Base-by-base conservation (phyloP, 1,139 yeast genomes). In the Candida smagusa region DNA sequence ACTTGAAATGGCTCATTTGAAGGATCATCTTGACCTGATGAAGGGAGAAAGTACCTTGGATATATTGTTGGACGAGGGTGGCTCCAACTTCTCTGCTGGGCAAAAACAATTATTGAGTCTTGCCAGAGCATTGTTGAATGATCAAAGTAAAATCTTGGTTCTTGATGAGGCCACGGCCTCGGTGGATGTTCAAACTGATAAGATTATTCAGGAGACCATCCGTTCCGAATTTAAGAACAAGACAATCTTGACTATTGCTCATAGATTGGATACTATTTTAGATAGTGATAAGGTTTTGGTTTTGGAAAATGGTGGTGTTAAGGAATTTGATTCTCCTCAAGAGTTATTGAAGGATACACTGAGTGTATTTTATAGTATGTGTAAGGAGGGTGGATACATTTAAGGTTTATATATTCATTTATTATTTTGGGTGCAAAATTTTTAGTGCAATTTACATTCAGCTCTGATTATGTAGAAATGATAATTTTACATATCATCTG, bases 111-210 rank as follows among this genome's bases (percentile, higher is more conserved):
- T 65, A 31, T 50, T 65, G 51, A 62, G 67, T 42, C 55, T 65
- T 30, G 69, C 69, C 1, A 52, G 72, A 45, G 66, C 69, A 0
- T 54, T 65, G 30, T 53, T 63, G 34, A 63, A 62, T 33, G 54
- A 56, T 16, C 50, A 55, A 19, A 57, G 67, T 0, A 60, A 54
- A 32, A 56, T 65, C 16, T 54, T 65, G 35, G 57, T 65, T 29
- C 50, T 65, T 32, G 69, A 63, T 43, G 70, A 64, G 43, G 69
- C 69, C 7, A 63, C 69, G 4, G 68, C 69, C 9, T 60, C 68
- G 2, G 68, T 64, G 19, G 69, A 64, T 47, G 66, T 61, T 5
- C 60, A 62, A 43, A 63, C 69, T 1, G 70, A 63, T 43, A 58
- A 59, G 37, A 49, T 52, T 24, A 60, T 64, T 26, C 68, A 64